Conservation (phyloP, 2,329 filamentous ascomycete species). For the Cladosporium sp. region DNA sequence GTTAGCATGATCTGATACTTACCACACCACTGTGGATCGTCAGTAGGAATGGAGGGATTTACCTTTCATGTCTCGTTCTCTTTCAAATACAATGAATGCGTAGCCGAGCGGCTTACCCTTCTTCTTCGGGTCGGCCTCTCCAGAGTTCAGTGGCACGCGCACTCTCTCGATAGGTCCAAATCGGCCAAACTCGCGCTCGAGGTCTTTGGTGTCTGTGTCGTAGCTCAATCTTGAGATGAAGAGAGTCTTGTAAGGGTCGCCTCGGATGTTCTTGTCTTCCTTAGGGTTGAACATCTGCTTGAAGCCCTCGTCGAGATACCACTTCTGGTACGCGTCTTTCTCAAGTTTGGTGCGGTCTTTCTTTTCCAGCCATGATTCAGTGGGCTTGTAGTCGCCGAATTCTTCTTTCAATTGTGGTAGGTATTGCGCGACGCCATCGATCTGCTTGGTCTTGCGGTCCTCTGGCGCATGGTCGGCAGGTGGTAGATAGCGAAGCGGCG, state of each 20-base stretch:
- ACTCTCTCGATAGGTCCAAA: constrained; percentile 93
- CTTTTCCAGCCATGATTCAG: constrained; percentile 87
- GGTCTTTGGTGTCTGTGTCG: constrained; percentile 79
- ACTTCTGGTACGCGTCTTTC: constrained; percentile 66
- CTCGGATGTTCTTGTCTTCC: constrained; percentile 82
- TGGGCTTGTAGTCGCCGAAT: constrained; percentile 75
- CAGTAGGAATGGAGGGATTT: constrained; percentile 33
- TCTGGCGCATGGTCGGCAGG: constrained; percentile 79
- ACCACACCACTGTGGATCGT: constrained; percentile 13
- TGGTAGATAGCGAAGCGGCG: constrained; percentile 83
- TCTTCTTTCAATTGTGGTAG: constrained; percentile 71
- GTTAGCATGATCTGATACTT: constrained; percentile 47
- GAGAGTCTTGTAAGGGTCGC: constrained; percentile 91
- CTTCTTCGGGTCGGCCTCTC: constrained; percentile 67
- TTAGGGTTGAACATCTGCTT: constrained; percentile 69
- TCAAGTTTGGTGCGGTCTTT: constrained; percentile 80
- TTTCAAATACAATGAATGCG: constrained; percentile 94
- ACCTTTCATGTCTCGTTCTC: constrained; percentile 99
- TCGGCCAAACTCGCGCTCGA: constrained; percentile 88
- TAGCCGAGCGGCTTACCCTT: constrained; percentile 76
- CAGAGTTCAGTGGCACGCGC: constrained; percentile 67
- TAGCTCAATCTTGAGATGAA: constrained; percentile 90
- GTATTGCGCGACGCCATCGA: constrained; percentile 70
- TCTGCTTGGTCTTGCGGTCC: constrained; percentile 68
- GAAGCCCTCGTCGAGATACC: constrained; percentile 59